Evolutionary conservation across 306 rosid species (phyloP).

Genomic region (Prunus kanzakura): DNA sequence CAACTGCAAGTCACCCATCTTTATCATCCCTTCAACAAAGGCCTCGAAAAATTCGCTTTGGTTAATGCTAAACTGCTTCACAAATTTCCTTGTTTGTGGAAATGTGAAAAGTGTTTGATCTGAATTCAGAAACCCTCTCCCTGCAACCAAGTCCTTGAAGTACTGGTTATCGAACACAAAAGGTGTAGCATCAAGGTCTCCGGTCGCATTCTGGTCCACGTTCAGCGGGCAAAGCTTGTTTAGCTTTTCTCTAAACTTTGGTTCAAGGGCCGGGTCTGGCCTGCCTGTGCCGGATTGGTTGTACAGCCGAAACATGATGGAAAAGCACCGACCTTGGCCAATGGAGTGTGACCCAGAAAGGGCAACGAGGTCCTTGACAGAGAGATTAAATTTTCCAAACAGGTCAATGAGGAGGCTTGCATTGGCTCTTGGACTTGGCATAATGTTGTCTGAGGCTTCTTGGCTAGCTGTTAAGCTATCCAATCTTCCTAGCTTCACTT

Average conservation of each 20-base stretch:
- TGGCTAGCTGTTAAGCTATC: conserved; percentile 73
- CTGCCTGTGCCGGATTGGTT: conserved; percentile 72
- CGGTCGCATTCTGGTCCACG: conserved; percentile 74
- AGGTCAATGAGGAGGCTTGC: conserved; percentile 64
- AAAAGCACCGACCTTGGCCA: conserved; percentile 82
- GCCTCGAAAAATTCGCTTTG: conserved; percentile 48
- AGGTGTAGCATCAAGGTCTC: conserved; percentile 76
- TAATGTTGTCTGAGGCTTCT: conserved; percentile 58
- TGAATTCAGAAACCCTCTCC: conserved; percentile 81
- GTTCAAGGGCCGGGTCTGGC: conserved; percentile 72
- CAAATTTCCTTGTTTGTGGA: conserved; percentile 39
- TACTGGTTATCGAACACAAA: conserved; percentile 70
- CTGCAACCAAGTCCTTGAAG: conserved; percentile 77
- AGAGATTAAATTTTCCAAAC: conserved; percentile 45
- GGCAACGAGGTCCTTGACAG: conserved; percentile 62
- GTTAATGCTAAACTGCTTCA: conserved; percentile 38
- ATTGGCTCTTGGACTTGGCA: conserved; percentile 92
- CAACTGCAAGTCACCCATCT: conserved; percentile 75
- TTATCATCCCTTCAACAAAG: conserved; percentile 72
- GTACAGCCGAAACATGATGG: conserved; percentile 86
- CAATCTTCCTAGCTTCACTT: conserved; percentile 74
- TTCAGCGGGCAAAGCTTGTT: conserved; percentile 49
- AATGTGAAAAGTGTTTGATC: conserved; percentile 72
- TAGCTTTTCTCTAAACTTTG: conserved; percentile 44
- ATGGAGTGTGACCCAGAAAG: conserved; percentile 90